Conservation (phyloP, 2,329 filamentous ascomycete species). For the Davidsoniella virescens region DNA sequence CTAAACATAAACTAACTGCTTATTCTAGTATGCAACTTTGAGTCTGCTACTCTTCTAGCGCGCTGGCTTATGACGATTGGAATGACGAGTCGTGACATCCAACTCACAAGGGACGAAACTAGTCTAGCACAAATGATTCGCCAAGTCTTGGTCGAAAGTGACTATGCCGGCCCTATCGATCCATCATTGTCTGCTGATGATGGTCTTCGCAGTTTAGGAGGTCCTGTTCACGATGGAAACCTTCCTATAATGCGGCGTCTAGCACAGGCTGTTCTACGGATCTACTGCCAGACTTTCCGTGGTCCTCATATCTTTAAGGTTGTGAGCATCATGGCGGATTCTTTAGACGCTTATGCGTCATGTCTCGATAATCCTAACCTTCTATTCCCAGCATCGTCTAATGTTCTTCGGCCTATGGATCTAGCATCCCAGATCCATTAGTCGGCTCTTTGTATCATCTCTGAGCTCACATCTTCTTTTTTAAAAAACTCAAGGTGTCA, state of each 20-base stretch:
- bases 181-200: conserved; percentile 30
- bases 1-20: background rate
- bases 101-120: conserved; percentile 35
- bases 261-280: conserved; percentile 38
- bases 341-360: conserved; percentile 40
- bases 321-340: conserved; percentile 39
- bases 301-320: conserved; percentile 45
- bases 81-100: conserved; percentile 33
- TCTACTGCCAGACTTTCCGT: conserved; percentile 48
- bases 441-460: no score
- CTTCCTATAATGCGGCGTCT: conserved; percentile 36
- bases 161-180: conserved; percentile 44
- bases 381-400: conserved; percentile 1
- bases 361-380: conserved; percentile 33
- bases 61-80: conserved; percentile 44
- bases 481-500: no score
- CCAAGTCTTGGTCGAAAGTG: conserved; percentile 44
- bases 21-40: conserved; percentile 40
- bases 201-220: conserved; percentile 18
- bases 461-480: no score
- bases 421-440: background rate
- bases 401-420: conserved; percentile 4
- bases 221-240: conserved; percentile 31
- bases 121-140: conserved; percentile 39
- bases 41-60: conserved; percentile 43